Conservation (phyloP, 176 grass and related monocot genomes). For the Chloris gayana region DNA sequence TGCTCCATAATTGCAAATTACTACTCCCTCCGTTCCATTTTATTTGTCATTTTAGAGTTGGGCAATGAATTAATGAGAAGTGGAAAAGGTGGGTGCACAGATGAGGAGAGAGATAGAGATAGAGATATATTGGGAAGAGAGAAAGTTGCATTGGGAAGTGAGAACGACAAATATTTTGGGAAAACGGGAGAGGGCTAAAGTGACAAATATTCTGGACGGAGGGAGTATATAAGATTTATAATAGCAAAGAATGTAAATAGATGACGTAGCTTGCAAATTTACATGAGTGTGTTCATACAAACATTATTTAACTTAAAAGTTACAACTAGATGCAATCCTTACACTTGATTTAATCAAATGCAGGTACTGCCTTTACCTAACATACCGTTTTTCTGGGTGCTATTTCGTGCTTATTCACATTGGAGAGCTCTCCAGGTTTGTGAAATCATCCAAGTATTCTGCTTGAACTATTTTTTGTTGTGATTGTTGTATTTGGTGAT, state of each 20-base stretch:
- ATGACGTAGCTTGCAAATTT: slow-evolving; percentile 3
- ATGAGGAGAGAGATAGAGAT: too few relatives aligned
- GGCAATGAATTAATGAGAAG: too few relatives aligned
- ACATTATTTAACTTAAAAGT: slow-evolving; percentile 5
- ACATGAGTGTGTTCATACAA: not conserved
- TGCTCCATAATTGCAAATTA: slow-evolving; percentile 24
- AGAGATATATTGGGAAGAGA: too few relatives aligned
- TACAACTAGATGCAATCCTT: slow-evolving; percentile 16
- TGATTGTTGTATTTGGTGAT: not conserved
- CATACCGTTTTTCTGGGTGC: slow-evolving; percentile 88
- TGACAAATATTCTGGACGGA: too few relatives aligned
- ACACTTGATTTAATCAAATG: slow-evolving; percentile 31
- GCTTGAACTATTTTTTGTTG: not conserved
- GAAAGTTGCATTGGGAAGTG: too few relatives aligned
- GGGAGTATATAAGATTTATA: slow-evolving; percentile 11
- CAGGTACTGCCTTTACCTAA: slow-evolving; percentile 96
- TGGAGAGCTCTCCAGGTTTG: slow-evolving; percentile 96
- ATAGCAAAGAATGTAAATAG: not conserved
- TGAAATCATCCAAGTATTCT: not conserved
- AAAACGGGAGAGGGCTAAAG: too few relatives aligned
- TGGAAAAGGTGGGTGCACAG: too few relatives aligned
- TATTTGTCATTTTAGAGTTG: too few relatives aligned
- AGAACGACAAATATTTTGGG: too few relatives aligned
- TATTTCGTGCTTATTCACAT: slow-evolving; percentile 96
- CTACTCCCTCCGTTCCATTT: too few relatives aligned